A percentile compares a stretch with the other conserved stretches of the same genome.
Conservation (phyloP, 805 yeast species). For the Zygosaccharomyces bailii region DNA sequence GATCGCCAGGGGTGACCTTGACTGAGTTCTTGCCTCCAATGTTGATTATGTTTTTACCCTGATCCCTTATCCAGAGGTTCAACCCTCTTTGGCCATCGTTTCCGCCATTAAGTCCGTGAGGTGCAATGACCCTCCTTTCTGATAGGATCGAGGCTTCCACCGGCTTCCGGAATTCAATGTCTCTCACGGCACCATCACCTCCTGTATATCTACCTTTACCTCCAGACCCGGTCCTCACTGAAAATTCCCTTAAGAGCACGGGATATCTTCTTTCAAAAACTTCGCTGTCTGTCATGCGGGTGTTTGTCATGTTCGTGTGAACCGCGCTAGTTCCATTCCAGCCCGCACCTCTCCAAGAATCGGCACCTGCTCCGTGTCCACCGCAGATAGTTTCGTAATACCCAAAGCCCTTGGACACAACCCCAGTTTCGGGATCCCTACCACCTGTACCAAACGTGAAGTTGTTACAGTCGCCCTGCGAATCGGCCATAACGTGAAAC, state of each 20-base stretch:
- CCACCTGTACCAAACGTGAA: slow-evolving; percentile 87
- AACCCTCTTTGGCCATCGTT: slow-evolving; percentile 68
- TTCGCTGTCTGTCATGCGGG: slow-evolving; percentile 89
- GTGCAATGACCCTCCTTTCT: slow-evolving; percentile 81
- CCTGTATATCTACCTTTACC: slow-evolving; percentile 72
- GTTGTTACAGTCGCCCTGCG: slow-evolving; percentile 95
- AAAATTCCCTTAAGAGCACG: slow-evolving; percentile 66
- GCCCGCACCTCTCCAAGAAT: slow-evolving; percentile 53
- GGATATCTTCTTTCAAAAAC: slow-evolving; percentile 87
- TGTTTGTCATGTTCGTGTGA: slow-evolving; percentile 91
- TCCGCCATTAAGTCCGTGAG: slow-evolving; percentile 87
- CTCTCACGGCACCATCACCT: slow-evolving; percentile 84
- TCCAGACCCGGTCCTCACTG: slow-evolving; percentile 71
- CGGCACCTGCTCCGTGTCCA: slow-evolving; percentile 79
- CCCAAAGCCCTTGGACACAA: slow-evolving; percentile 62
- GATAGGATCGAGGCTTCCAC: slow-evolving; percentile 77
- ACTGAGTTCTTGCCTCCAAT: slow-evolving; percentile 75
- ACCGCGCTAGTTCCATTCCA: slow-evolving; percentile 90
- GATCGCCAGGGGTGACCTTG: slow-evolving; percentile 56
- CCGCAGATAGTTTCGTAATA: slow-evolving; percentile 95
- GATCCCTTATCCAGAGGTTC: slow-evolving; percentile 49
- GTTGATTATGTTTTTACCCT: slow-evolving; percentile 38
- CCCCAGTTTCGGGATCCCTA: slow-evolving; percentile 45
- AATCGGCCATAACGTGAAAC: slow-evolving; percentile 85
- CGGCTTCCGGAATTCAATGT: slow-evolving; percentile 71